Base-by-base conservation (phyloP, 805 yeast species). In the Candida caryicola region DNA sequence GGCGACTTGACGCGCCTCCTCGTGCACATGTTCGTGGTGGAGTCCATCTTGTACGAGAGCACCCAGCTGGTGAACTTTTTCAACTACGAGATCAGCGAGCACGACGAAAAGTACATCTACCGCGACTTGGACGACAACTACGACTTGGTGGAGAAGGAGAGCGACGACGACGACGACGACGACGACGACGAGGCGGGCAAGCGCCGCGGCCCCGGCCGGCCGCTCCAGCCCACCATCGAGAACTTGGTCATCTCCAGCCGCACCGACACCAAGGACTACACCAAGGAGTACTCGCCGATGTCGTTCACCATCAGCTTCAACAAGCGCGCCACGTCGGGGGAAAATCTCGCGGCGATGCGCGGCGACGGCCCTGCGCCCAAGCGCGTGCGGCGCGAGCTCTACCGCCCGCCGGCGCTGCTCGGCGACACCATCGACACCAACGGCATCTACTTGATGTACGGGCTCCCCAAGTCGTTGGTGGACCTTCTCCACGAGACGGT, bases 51-150 rank as follows among this genome's bases (percentile, higher is more conserved):
- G 37, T 76, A 60, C 49, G 68, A 60, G 41, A 67, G 79, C 9
- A 74, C 81, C 1, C 74, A 75, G 29, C 61, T 73, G 1, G 69
- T 77, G 28, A 77, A 73, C 47, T 48, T 64, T 10, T 64, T 66
- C 43, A 72, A 74, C 47, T 77, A 75, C 49, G 49, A 64, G 17
- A 68, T 76, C 19, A 50, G 57, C 10, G 63, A 58, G 17, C 49
- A 45, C 13, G 70, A 63, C 26, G 51, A 51, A 23, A 68, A 61
- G 8, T 59, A 53, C 26, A 69, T 71, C n/a, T 74, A 72, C 45
- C 68, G 66, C 42, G 81, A 76, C 47, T 54, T 69, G 36, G 50
- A 54, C 14, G 72, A 65, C 5, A 51, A 52, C 34, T 66, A 65
- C 44, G 65, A 67, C 40, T 51, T 66, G 30, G 55, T 55, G 4